phyloP scores from a whole-genome alignment of 352 stramenopile genomes.

The Pythium sukuiense region DNA sequence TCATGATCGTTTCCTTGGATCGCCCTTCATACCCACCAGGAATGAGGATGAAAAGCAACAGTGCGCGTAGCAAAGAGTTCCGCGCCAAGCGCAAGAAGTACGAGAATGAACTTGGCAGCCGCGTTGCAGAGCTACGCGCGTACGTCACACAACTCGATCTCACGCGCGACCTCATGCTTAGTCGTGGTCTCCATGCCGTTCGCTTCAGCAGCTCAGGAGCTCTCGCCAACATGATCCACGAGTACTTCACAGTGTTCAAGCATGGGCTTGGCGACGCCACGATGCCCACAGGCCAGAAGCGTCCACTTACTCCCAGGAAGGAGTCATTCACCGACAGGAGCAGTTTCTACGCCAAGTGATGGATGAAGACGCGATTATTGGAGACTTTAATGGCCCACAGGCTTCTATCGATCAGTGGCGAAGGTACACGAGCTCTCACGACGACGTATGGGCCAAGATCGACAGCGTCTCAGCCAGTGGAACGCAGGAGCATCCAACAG shows the following conservation, averaged over 20 bases:
- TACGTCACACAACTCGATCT: background rate
- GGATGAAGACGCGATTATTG: constrained; percentile 1
- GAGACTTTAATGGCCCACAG: background rate
- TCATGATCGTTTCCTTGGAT: no score
- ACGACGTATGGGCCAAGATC: background rate
- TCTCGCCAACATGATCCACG: constrained; percentile 6
- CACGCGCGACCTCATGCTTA: background rate
- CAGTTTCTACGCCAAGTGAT: constrained; percentile 12
- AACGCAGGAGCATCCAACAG: constrained; percentile 4
- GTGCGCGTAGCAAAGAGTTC: constrained; percentile 22
- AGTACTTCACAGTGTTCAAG: constrained; percentile 14
- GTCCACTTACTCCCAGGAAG: background rate
- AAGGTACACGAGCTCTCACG: constrained; percentile 10
- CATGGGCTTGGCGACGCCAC: background rate
- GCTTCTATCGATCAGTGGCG: constrained; percentile 16
- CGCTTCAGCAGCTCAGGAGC: background rate
- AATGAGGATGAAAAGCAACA: constrained; percentile 14
- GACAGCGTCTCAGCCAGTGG: background rate
- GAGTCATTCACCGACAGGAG: background rate
- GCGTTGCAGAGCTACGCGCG: background rate
- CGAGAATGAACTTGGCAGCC: background rate
- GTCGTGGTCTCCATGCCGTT: background rate
- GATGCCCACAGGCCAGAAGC: background rate
- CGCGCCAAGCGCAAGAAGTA: constrained; percentile 5
- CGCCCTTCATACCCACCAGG: background rate